Base-by-base conservation (phyloP, 2,329 filamentous ascomycete species). In the Alternaria angustiovoidea region DNA sequence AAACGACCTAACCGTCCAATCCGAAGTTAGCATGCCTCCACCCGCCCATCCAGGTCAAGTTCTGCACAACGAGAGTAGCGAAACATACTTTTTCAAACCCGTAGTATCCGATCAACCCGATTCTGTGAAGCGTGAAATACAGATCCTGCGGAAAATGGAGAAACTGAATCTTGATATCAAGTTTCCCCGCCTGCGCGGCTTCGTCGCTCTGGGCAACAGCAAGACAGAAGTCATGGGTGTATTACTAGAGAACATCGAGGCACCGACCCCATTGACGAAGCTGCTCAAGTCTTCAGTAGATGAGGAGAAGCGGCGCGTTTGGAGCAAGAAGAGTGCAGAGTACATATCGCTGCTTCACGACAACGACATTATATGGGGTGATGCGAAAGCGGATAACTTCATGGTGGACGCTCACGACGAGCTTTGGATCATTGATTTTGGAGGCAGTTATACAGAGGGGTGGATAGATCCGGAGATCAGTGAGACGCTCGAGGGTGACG, bases 351-450 rank as follows among this genome's bases (percentile, higher is more conserved):
- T 34, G 0, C 43, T 69, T 22, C 63, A 69, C 26, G 44, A 61
- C 26, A 51, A 69, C n/a, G 41, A 55, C 7, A 69, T 69, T 18
- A 42, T 72, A 2, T 74, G 70, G 68, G 70, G 71, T n/a, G 71
- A 75, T 51, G 69, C 66, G 2, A 75, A 75, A 41, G 65, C 70
- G 28, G 68, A 72, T 43, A 80, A 81, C 41, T 72, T 82, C 56
- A 64, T 81, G 54, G 75, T 82, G 36, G 77, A 81, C 60, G 65
- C 59, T 22, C 42, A 77, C 47, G 70, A 81, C 55, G 64, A 71
- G 38, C 72, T 75, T 41, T 80, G 75, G 77, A 71, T 81, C 18
- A 77, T 80, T 57, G 78, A 79, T 64, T 80, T 82, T 60, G 78
- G 75, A 1, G 78, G 78, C 30, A 76, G 78, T 38, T 79, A 74